A percentile compares a stretch with the other conserved stretches of the same genome.
These are phyloP conservation scores for Triadica sebifera DNA, from an alignment of 345 rosid species.

Conservation along the genomic window DNA sequence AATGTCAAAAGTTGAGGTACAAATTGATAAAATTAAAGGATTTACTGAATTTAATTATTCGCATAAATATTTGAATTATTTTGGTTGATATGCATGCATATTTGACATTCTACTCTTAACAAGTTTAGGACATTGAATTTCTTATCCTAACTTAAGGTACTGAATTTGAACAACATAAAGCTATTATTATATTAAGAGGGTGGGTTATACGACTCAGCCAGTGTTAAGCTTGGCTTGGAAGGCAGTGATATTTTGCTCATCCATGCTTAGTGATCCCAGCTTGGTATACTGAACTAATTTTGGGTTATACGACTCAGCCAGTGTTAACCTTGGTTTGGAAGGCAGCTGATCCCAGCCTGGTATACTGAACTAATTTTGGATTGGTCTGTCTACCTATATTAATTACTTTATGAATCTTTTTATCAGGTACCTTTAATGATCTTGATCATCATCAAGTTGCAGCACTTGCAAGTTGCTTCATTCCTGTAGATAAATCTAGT, in stretches of 20 bases:
- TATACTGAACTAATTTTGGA: background rate
- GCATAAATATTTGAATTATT: background rate
- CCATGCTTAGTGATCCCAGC: no score
- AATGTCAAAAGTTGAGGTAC: background rate
- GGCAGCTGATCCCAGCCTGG: slow-evolving; percentile 7
- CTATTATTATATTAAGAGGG: background rate
- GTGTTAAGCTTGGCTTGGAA: background rate
- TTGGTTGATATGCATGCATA: background rate
- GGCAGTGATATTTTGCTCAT: background rate
- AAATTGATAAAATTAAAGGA: background rate
- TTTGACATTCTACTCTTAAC: background rate
- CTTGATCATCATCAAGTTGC: slow-evolving; percentile 98
- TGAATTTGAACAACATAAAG: background rate
- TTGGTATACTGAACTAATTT: background rate
- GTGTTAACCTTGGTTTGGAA: background rate
- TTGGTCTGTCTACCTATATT: background rate
- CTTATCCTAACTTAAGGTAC: background rate
- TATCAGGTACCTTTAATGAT: slow-evolving; percentile 86
- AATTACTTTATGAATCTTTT: slow-evolving; percentile 6
- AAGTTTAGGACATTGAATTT: background rate
- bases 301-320: background rate
- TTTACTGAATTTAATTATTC: background rate
- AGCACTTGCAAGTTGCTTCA: slow-evolving; percentile 97
- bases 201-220: background rate
- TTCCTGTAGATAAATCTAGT: slow-evolving; percentile 90